These are phyloP conservation scores for Aspergillus uvarum DNA, from an alignment of 2,329 filamentous ascomycete species.

Conservation along the genomic window DNA sequence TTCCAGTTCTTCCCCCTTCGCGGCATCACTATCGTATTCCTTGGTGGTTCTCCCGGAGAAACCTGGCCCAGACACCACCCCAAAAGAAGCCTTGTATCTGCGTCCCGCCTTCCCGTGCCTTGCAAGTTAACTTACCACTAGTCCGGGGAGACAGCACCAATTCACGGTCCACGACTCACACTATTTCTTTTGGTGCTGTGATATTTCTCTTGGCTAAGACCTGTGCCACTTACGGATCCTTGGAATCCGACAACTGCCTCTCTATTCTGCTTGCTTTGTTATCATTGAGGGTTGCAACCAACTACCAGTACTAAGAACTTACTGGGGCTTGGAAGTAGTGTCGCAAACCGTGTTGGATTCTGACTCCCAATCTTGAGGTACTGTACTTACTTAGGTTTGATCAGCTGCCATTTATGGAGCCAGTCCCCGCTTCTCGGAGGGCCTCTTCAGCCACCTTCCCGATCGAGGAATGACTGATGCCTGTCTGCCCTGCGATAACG, in stretches of 20 bases:
- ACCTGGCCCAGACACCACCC: conserved; percentile 15
- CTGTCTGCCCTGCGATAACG: not conserved
- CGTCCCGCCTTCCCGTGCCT: conserved; percentile 7
- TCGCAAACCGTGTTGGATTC: conserved; percentile 4
- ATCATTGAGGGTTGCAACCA: not conserved
- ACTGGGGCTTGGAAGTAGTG: conserved; percentile 1
- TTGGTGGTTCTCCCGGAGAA: conserved; percentile 14
- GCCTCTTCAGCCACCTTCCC: conserved; percentile 24
- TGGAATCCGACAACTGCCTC: not conserved
- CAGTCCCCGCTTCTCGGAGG: not conserved
- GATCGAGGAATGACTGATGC: conserved; percentile 12
- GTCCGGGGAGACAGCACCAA: conserved; percentile 3
- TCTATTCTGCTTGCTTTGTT: not conserved
- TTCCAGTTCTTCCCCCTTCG: not conserved
- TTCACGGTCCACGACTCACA: not conserved
- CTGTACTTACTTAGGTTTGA: no score
- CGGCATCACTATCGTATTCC: not conserved
- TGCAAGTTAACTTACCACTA: conserved; percentile 7
- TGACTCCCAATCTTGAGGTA: not conserved
- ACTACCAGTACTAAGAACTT: no score
- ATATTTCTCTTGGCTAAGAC: conserved; percentile 12
- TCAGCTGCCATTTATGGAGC: conserved; percentile 11
- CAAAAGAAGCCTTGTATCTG: conserved; percentile 1
- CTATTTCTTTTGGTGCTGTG: conserved; percentile 7
- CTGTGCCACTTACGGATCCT: conserved; percentile 4